phyloP scores from a whole-genome alignment of 225 moss, liverwort and hornwort genomes.

The Asterella californica region DNA sequence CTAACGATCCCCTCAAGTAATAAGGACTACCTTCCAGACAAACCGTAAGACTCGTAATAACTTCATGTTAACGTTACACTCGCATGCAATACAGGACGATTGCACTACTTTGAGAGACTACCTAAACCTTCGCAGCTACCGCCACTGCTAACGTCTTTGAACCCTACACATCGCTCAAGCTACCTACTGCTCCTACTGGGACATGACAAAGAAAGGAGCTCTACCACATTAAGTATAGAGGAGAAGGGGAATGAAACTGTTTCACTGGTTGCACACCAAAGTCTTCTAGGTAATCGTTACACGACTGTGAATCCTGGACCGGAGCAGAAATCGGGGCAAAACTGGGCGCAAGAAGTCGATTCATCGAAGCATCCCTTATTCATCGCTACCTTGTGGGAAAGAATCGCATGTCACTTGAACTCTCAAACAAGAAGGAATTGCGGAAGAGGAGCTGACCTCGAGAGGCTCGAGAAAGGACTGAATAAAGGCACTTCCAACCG shows the following conservation, averaged over 20 bases:
- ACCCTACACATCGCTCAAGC: neutral
- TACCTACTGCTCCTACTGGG: neutral
- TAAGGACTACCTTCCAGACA: neutral
- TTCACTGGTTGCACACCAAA: slow-evolving; percentile 3
- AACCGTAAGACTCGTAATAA: slow-evolving; percentile 11
- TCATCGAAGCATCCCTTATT: slow-evolving; percentile 19
- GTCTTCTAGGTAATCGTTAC: neutral
- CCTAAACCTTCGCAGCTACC: neutral
- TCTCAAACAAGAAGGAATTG: slow-evolving; percentile 17
- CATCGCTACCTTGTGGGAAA: slow-evolving; percentile 13
- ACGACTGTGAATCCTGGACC: neutral
- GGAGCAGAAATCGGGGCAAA: slow-evolving; percentile 1
- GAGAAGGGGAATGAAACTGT: neutral
- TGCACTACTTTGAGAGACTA: slow-evolving; percentile 7
- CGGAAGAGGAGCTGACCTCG: slow-evolving; percentile 21
- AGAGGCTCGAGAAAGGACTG: neutral
- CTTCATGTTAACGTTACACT: slow-evolving; percentile 19
- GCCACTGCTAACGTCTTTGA: slow-evolving; percentile 2
- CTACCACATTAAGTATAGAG: neutral
- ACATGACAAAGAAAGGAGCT: neutral
- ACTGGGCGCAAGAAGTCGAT: slow-evolving; percentile 14
- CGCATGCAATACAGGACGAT: slow-evolving; percentile 15
- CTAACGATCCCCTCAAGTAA: slow-evolving; percentile 5
- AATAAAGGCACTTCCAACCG: neutral
- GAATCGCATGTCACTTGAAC: slow-evolving; percentile 26